Evolutionary conservation across 345 rosid genomes (phyloP).

Genomic region (rapeseed (Brassica napus)): Da-Ae NC_063449.1:4452001-4452500

Average conservation of each 20-base stretch:
- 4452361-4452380: background rate
- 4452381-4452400: background rate
- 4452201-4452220: background rate
- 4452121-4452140: background rate
- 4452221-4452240: conserved; percentile 31
- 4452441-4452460: too few species aligned
- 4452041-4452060: too few species aligned
- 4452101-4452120: background rate
- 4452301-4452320: conserved; percentile 1
- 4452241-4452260: conserved; percentile 36
- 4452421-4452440: background rate
- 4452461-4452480: too few species aligned
- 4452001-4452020: too few species aligned
- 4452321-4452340: background rate
- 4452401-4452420: background rate
- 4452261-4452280: conserved; percentile 21
- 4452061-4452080: too few species aligned
- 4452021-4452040: too few species aligned
- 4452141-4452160: background rate
- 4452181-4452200: background rate
- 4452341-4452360: background rate
- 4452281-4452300: background rate
- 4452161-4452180: background rate
- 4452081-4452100: background rate
- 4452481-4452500: too few species aligned